phyloP scores from a whole-genome alignment of 192 early-diverging fungal species.

The Geosiphon pyriformis region DNA sequence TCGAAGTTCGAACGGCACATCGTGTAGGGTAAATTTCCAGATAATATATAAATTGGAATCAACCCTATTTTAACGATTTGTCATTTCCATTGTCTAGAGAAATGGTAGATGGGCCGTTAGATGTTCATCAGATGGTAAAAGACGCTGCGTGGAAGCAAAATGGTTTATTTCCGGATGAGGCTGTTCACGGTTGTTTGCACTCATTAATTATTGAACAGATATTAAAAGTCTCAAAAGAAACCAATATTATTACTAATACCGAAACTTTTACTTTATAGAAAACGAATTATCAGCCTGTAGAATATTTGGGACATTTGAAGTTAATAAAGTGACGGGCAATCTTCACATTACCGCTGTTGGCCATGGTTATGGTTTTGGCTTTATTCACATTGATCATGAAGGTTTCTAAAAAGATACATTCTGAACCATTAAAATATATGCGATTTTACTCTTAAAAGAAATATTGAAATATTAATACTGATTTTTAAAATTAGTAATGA shows the following conservation, averaged over 20 bases:
- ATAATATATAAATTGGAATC: background rate
- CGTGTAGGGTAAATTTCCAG: conserved; percentile 4
- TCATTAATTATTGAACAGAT: background rate
- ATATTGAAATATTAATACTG: conserved; percentile 9
- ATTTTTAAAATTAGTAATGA: conserved; percentile 54
- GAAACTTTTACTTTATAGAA: background rate
- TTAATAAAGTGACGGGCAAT: conserved; percentile 82
- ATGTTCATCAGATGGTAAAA: conserved; percentile 7
- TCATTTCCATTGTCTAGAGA: background rate
- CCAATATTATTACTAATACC: background rate
- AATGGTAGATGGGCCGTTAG: background rate
- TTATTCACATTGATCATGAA: conserved; percentile 55
- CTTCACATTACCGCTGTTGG: conserved; percentile 88
- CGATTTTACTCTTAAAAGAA: background rate
- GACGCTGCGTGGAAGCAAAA: background rate
- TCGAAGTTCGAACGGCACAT: conserved; percentile 17
- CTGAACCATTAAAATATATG: background rate
- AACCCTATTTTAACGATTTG: background rate
- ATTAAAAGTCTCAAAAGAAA: background rate
- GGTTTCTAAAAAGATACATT: conserved; percentile 34
- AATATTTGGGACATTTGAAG: conserved; percentile 63
- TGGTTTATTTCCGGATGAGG: background rate
- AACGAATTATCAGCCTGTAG: conserved; percentile 61
- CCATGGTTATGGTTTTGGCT: conserved; percentile 78
- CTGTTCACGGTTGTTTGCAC: background rate